Evolutionary conservation across 2,329 filamentous ascomycete genomes (phyloP), one percentile per base, ranked within the genome.

Genomic region (Fusarium concolor): DNA sequence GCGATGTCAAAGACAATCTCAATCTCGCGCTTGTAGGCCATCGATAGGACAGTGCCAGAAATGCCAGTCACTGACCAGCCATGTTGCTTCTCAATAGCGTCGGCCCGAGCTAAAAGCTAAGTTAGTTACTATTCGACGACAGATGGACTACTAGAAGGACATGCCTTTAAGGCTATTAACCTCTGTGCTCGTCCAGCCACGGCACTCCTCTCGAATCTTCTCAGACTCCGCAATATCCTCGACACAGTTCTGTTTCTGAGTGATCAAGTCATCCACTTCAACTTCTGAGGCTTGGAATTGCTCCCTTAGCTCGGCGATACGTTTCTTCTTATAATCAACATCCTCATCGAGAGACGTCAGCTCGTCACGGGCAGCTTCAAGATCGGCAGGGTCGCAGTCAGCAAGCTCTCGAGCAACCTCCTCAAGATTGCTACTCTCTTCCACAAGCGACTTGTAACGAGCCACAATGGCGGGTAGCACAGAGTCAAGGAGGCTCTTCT

Each of bases 141-240:
- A 31, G 5, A 22, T 9, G 22, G 14, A 11, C 35, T 10, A 28
- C 20, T 29, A 15, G 17, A 35, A 9, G 18, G 33, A 44, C 75
- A 29, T 84, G 92, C 92, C 87, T 85, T 94, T 94, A n/a, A 97
- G 83, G 38, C 83, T 82, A 67, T 86, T 86, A 67, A 98, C 92
- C 79, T 98, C 96, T 28, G 86, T 89, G 52, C 90, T 88, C 57
- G 90, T 95, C 90, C 94, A 97, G 38, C 95, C 94, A 53, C 94
- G 89, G 76, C 92, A 97, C 74, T 97, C 92, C 76, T 97, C 94
- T 65, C 92, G 88, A 26, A 96, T 84, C 67, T 89, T 90, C 77
- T 97, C 94, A 0, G 94, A 92, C 73, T 93, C 90, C 60, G 88
- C 86, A 59, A 97, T 97, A 46, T 96, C 92, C 28, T 87, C 85